Base-by-base conservation (phyloP, 177 flowering plant genomes). In the Vitis hybrid region DNA sequence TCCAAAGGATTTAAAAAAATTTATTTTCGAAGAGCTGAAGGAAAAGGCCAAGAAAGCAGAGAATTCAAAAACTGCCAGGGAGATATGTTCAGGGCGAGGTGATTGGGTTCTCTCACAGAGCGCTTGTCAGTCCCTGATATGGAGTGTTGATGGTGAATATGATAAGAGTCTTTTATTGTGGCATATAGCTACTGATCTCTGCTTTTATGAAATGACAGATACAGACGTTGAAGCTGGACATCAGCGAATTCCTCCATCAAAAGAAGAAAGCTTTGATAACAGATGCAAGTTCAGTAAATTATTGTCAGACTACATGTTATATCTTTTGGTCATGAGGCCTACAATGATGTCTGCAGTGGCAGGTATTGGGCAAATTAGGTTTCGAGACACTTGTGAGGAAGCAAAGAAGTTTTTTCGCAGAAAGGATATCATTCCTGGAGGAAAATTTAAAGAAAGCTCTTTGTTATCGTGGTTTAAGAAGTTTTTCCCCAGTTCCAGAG, bases 151-250 rank as follows among this genome's bases (percentile, higher is more conserved):
- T 19, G 50, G 35, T 1, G 75, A 64, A 15, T 68, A 63, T 9
- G 72, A 64, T 17, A 72, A 67, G 52, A 72, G 70, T n/a, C 60
- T 76, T 3, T 58, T 75, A 4, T 17, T 56, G 2, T 75, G 74
- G 79, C 79, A 76, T 48, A 59, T 76, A 8, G 79, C 79, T 3
- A 76, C 79, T 2, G 68, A 67, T 2, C 63, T 76, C 10, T 76
- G 65, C 21, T 71, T 62, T 27, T 27, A 46, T 52, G 2, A 5
- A 8, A 17, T 40, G 2, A 32, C 4, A 32, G 2, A 32, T 32
- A 2, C 3, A 32, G 35, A 32, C 35, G 2, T 2, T 2, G 35
- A 32, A 32, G 35, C 1, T 32, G 35, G 35, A 32, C 3, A 2
- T 5, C 35, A 32, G 35, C 18, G 18, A 18, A 18, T 18, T 18